Evolutionary conservation across 306 rosid species (phyloP), one percentile per base, ranked within the genome.

Genomic region (Ammopiptanthus mongolicus): DNA sequence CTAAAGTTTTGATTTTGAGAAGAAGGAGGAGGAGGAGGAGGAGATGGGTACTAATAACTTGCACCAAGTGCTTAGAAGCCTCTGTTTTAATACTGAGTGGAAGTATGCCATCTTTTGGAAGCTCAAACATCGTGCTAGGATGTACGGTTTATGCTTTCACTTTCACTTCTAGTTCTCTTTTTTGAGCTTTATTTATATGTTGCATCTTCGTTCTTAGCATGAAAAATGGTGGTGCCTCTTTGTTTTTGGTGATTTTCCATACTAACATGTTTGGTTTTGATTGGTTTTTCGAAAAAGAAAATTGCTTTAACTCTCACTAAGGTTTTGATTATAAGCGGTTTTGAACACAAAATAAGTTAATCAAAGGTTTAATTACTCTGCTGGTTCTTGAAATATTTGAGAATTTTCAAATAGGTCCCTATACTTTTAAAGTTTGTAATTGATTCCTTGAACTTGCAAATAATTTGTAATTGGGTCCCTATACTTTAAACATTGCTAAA

Each of bases 21-120:
- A 61, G 65, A 29, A 47, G 21, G n/a, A 47, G 28, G 22, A 10
- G 33, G 21, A 65, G 36, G 59, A 68, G 33, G 28, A 61, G 36
- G 64, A 68, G 79, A 90, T 90, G 96, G 87, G 85, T 71, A 29
- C 82, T 50, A 85, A 86, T 50, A 85, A 86, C 53, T 74, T 88
- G 84, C 91, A 74, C 64, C 84, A 73, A 65, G 14, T 79, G 42
- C 86, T 91, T 17, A 80, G 85, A 83, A 87, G 82, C 80, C 81
- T 91, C 74, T 91, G 97, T 66, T 86, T 71, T 51, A 77, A 86
- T 79, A 78, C 92, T 8, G 94, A 84, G 69, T 91, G 97, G 97
- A 91, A 84, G 46, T 91, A 81, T 52, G 94, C 94, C 64, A 81
- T 87, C 82, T 89, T 85, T 74, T 91, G 97, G 97, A 88, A 83